Conservation (phyloP, 148 eudicot species). For the Diospyros lotus region DNA sequence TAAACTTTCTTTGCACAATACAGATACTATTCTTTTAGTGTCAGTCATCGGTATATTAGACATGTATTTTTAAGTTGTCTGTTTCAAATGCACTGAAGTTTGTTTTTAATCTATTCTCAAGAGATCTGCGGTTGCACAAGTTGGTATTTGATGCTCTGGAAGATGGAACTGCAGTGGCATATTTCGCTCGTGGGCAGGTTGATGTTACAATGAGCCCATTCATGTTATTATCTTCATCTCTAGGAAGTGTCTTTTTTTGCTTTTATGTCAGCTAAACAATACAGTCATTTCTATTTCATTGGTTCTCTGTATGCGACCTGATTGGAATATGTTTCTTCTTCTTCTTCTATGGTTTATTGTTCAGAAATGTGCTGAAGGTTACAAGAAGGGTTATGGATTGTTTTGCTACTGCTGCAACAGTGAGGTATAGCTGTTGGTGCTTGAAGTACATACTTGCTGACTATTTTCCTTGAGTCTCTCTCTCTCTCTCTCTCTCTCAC, state of each 20-base stretch:
- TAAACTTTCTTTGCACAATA: slow-evolving; percentile 16
- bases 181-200: slow-evolving; percentile 68
- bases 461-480: not conserved
- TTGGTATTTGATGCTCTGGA: slow-evolving; percentile 66
- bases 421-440: slow-evolving; percentile 42
- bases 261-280: not conserved
- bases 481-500: not conserved
- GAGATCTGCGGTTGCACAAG: slow-evolving; percentile 79
- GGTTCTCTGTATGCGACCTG: not conserved
- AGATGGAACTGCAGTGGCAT: slow-evolving; percentile 72
- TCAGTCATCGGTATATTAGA: not conserved
- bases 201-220: slow-evolving; percentile 5
- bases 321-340: not conserved
- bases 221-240: not conserved
- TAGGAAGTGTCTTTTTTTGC: not conserved
- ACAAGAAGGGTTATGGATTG: slow-evolving; percentile 59
- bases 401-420: slow-evolving; percentile 58
- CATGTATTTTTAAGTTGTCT: not conserved
- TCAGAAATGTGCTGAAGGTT: slow-evolving; percentile 62
- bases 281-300: not conserved
- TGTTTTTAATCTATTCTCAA: slow-evolving; percentile 21
- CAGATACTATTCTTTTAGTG: not conserved
- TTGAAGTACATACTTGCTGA: slow-evolving; percentile 8
- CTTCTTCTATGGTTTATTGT: slow-evolving; percentile 15
- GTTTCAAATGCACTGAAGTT: not conserved